These are phyloP conservation scores for Mycena filopes DNA, from an alignment of 768 basidiomycete genomes.

Conservation along the genomic window DNA sequence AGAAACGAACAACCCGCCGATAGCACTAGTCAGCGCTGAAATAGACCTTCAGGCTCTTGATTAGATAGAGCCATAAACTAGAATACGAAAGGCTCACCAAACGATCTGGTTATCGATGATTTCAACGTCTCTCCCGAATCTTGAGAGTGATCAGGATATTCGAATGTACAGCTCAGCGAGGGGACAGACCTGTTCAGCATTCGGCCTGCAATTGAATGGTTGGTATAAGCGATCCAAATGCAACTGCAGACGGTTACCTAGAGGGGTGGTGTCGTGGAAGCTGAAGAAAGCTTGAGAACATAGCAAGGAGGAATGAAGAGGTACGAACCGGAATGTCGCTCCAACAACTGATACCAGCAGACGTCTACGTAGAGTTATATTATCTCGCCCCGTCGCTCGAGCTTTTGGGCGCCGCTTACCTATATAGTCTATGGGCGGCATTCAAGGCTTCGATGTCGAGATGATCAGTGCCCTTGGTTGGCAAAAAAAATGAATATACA, in stretches of 20 bases:
- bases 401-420: not conserved
- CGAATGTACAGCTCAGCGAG: not conserved
- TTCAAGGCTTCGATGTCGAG: not conserved
- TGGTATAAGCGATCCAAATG: not conserved
- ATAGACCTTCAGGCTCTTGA: conserved; percentile 1
- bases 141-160: not conserved
- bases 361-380: conserved; percentile 34
- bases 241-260: conserved; percentile 55
- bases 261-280: conserved; percentile 72
- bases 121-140: conserved; percentile 69
- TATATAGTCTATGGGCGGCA: not conserved
- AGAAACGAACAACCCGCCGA: conserved; percentile 71
- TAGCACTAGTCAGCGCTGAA: not conserved
- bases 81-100: conserved; percentile 63
- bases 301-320: conserved; percentile 44
- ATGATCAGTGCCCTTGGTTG: not conserved
- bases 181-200: conserved; percentile 82
- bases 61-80: conserved; percentile 68
- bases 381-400: not conserved
- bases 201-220: conserved; percentile 58
- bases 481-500: not conserved
- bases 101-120: conserved; percentile 83
- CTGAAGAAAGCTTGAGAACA: not conserved
- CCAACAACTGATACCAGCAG: conserved; percentile 78
- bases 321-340: conserved; percentile 86